These are phyloP conservation scores for Crithidia sp. DNA, from an alignment of 208 protist genomes.

Conservation along the genomic window DNA sequence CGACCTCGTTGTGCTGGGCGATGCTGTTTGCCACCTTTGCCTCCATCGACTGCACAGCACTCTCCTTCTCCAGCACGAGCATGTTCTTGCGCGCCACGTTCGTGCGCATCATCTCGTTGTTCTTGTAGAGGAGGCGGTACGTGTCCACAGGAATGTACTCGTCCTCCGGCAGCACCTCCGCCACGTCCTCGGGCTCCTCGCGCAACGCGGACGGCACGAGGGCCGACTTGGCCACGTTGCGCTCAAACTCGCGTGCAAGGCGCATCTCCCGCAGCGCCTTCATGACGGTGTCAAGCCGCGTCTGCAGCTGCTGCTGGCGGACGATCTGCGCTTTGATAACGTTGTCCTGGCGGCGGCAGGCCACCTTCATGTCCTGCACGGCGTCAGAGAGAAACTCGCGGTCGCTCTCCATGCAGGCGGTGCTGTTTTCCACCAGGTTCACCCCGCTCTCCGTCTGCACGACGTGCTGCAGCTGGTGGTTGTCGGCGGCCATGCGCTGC, in stretches of 20 bases:
- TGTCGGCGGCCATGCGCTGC: slow-evolving; percentile 47
- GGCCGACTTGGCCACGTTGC: slow-evolving; percentile 72
- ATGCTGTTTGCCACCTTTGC: slow-evolving; percentile 66
- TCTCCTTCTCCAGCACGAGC: slow-evolving; percentile 90
- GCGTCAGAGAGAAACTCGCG: slow-evolving; percentile 75
- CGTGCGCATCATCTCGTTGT: slow-evolving; percentile 84
- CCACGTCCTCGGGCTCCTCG: slow-evolving; percentile 81
- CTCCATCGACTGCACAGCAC: slow-evolving; percentile 78
- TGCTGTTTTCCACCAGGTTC: slow-evolving; percentile 55
- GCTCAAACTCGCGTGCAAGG: slow-evolving; percentile 79
- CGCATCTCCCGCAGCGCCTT: slow-evolving; percentile 84
- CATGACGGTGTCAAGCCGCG: slow-evolving; percentile 73
- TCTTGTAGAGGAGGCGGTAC: slow-evolving; percentile 86
- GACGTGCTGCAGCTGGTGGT: slow-evolving; percentile 36
- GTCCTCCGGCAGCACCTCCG: slow-evolving; percentile 73
- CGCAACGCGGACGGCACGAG: slow-evolving; percentile 72
- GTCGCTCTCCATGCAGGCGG: slow-evolving; percentile 78
- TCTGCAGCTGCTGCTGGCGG: slow-evolving; percentile 85
- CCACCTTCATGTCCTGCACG: slow-evolving; percentile 68
- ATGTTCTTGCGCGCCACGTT: slow-evolving; percentile 90
- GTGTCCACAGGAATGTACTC: slow-evolving; percentile 87
- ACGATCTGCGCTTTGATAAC: slow-evolving; percentile 81
- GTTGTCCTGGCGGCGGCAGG: slow-evolving; percentile 74
- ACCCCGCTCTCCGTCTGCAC: slow-evolving; percentile 50
- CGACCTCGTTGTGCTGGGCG: slow-evolving; percentile 55